phyloP scores from a whole-genome alignment of 2,329 filamentous ascomycete species.

The Metarhizium sp. region DNA sequence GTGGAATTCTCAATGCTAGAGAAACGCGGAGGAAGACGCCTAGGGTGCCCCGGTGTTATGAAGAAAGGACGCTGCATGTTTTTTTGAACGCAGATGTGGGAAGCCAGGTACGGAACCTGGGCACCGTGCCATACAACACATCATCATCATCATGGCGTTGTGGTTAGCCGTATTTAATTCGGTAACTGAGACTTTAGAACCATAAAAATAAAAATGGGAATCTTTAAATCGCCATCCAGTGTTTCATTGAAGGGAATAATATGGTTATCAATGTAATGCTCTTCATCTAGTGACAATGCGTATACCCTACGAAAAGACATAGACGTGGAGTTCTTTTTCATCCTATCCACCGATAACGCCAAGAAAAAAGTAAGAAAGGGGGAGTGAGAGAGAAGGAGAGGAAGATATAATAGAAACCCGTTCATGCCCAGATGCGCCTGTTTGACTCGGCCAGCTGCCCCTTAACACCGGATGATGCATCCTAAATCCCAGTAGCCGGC shows the following conservation, averaged over 20 bases:
- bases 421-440: constrained; percentile 25
- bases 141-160: constrained; percentile 27
- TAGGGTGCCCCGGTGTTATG: not conserved
- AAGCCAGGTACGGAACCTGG: constrained; percentile 16
- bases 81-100: not conserved
- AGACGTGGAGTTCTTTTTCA: constrained; percentile 8
- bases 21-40: constrained; percentile 1
- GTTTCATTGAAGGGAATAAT: not conserved
- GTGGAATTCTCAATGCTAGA: constrained; percentile 1
- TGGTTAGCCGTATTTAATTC: constrained; percentile 21
- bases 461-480: constrained; percentile 19
- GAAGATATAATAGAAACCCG: constrained; percentile 12
- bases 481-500: constrained; percentile 39
- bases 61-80: constrained; percentile 5
- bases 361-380: constrained; percentile 13
- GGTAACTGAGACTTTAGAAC: constrained; percentile 22
- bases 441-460: constrained; percentile 11
- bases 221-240: constrained; percentile 18
- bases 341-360: constrained; percentile 29
- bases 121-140: constrained; percentile 22
- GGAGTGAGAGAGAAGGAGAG: not conserved
- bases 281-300: constrained; percentile 2
- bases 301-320: not conserved
- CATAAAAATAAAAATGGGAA: constrained; percentile 15
- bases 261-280: constrained; percentile 15